Evolutionary conservation across 2,329 filamentous ascomycete genomes (phyloP), one percentile per base, ranked within the genome.

Genomic region (Elsinoe fawcettii): DNA sequence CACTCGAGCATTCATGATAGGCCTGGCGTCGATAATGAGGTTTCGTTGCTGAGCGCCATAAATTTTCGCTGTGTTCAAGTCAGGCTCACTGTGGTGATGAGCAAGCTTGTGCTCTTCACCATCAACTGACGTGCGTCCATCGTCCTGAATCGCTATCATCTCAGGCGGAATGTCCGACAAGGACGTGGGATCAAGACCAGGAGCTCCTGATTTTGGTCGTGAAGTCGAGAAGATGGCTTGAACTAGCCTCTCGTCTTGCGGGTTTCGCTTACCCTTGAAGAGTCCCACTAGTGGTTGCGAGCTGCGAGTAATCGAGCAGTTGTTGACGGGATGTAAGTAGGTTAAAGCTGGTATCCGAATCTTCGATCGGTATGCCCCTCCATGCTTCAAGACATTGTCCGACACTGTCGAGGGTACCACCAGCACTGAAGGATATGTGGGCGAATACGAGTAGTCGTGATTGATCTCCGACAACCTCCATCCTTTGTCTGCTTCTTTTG

Each of bases 341-440:
- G 90, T 90, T 37, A 99, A 75, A 2, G 85, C 87, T 1, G 93
- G 93, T 70, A 99, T 91, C 60, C 93, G 85, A 61, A 86, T 84
- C 59, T 91, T 83, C 0, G 93, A 97, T 54, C 93, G 87, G 72
- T 95, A 97, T 61, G 85, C 82, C 59, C 85, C 87, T 23, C 91
- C 93, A 68, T 99, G 95, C 67, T 96, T 96, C 51, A 99, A 81
- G 49, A 92, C 90, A 67, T 93, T 96, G 72, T 99, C 93, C n/a
- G 92, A 97, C 63, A 99, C 95, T 59, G 82, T 83, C 22, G 86
- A 84, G 20, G 93, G 93, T 16, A 99, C 91, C 9, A 86, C 86
- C 22, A 99, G 78, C 47, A 95, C 69, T 2, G 85, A 83, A 11
- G 93, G 93, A 69, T 99, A 99, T 2, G 93, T 97, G 23, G 90